These are phyloP conservation scores for Tephrocybe sp. DNA, from an alignment of 768 basidiomycete genomes.

Conservation along the genomic window DNA sequence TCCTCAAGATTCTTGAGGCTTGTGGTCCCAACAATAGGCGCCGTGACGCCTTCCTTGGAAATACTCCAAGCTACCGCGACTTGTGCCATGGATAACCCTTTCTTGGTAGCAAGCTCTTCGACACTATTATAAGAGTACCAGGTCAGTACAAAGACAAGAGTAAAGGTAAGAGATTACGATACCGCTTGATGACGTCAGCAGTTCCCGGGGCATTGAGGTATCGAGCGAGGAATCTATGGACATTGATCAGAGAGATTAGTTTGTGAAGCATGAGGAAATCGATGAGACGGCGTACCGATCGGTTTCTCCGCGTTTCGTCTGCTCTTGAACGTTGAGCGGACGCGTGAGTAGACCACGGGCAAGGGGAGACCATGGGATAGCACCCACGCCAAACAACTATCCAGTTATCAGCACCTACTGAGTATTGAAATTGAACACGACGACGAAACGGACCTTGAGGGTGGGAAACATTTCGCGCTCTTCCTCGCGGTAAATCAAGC, in stretches of 20 bases:
- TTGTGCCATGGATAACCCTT: conserved; percentile 54
- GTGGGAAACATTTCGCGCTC: conserved; percentile 64
- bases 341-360: conserved; percentile 49
- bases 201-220: conserved; percentile 25
- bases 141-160: neutral
- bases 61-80: conserved; percentile 53
- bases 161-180: neutral
- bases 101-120: conserved; percentile 52
- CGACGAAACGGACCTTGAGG: conserved; percentile 35
- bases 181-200: conserved; percentile 39
- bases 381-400: conserved; percentile 50
- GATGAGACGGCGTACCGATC: conserved; percentile 30
- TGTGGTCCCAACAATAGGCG: conserved; percentile 58
- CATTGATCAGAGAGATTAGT: too few species aligned
- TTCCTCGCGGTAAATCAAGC: conserved; percentile 61
- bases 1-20: conserved; percentile 51
- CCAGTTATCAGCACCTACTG: neutral
- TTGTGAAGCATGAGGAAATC: neutral
- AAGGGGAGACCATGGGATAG: conserved; percentile 60
- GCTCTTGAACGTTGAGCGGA: conserved; percentile 25
- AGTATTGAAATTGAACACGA: too few species aligned
- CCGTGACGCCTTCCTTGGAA: conserved; percentile 46
- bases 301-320: conserved; percentile 36
- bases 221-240: conserved; percentile 22
- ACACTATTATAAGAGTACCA: too few species aligned